Base-by-base conservation (phyloP, 805 yeast species). In the Kazachstania kunashirensis region DNA sequence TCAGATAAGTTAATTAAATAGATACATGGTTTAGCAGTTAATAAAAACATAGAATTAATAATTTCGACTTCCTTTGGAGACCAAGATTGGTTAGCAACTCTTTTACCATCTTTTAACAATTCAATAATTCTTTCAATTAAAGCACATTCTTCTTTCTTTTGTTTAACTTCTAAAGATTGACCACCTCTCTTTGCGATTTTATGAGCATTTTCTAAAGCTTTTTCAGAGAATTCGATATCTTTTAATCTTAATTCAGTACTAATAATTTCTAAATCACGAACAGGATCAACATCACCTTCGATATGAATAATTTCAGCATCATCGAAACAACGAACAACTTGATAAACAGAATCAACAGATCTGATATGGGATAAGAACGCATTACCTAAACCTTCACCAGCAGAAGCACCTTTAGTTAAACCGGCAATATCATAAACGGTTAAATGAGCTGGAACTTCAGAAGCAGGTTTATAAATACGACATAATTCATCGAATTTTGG, bases 351-450 rank as follows among this genome's bases (percentile, higher is more conserved):
- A 73, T 92, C 98, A 39, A 92, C 98, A 33, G 95, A 92, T 66
- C 97, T 77, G 54, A 92, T 92, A 63, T 92, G 88, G 50, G 95
- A 80, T 67, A 92, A 76, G 74, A 92, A 92, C 45, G 95, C 94
- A 63, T 92, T 92, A 58, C 98, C 98, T 48, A 92, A 76, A 61
- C 98, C 98, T 66, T 86, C 96, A 63, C 97, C 97, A 37, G 83
- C 80, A 42, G 85, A 77, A 26, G 97, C 96, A 66, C 96, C 96
- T 66, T 84, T 84, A 47, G 97, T 89, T 60, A 92, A 72, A 63
- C 98, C 98, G 42, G 98, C 98, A 65, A 92, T 92, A 67, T 92
- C 98, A 57, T 84, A 86, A 41, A 92, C 77, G 40, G 96, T 89
- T 63, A 89, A 77, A 58, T 72, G 79, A 13, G 97, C 96, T 42